Evolutionary conservation across 2,329 filamentous ascomycete genomes (phyloP), one percentile per base, ranked within the genome.

Genomic region (Colletotrichum brevisporum): DNA sequence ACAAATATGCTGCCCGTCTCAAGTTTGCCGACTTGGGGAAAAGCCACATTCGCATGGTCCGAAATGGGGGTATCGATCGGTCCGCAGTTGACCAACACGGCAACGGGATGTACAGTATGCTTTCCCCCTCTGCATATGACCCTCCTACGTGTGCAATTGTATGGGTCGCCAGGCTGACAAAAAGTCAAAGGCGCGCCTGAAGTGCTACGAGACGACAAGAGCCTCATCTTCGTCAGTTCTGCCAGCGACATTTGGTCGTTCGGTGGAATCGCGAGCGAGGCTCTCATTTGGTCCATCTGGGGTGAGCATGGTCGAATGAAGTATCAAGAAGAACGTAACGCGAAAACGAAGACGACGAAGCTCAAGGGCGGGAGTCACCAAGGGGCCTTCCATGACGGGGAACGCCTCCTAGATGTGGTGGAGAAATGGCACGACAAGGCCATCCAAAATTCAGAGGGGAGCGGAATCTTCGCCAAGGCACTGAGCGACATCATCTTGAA

Each of bases 31-130:
- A 64, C n/a, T 36, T 64, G 24, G 62, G 54, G 1, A 21, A 2
- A 1, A 15, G 26, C 5, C 43, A 63, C 1, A 51, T 63, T 1
- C 27, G 36, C 1, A 13, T 27, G 1, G 12, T 41, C 6, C 57
- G n/a, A 9, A 16, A 50, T 1, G 10, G 13, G 1, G 43, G 43
- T 2, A 15, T 51, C 1, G 53, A 51, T 1, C 6, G 27, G 9
- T 5, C n/a, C 16, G 61, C 61, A 1, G 2, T 3, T 1, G 52
- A 63, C 10, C 43, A 63, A 3, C 15, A 2, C 2, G 61, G 61
- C 5, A 63, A 63, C 13, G 61, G 61, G 2, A 63, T 63, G 61
- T 63, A 63, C 15, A 51, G 61, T 63, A 57, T 31, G 27, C 27
- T 9, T 31, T 9, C 27, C 27, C 27, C 5, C 27, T 31, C 27